Evolutionary conservation across 768 basidiomycete species (phyloP), one percentile per base, ranked within the genome.

Genomic region (Tulasnella sp.): DNA sequence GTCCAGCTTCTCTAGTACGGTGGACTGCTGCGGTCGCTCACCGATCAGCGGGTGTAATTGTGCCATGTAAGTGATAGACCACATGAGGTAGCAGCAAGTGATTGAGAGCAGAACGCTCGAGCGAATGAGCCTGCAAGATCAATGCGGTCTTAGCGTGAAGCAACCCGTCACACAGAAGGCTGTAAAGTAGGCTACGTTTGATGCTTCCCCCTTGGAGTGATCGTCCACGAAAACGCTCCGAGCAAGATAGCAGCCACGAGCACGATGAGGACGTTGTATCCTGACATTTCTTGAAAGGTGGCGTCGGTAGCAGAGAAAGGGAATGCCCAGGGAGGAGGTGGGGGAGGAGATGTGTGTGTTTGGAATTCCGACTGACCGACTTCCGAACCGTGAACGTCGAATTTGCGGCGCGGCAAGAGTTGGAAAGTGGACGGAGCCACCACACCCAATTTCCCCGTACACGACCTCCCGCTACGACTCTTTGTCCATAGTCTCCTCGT

Each of bases 31-130:
- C 55, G 75, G 46, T n/a, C 9, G 80, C 90, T 79, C 80, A 96
- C 96, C 85, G 82, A 97, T 91, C 73, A 99, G 88, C 48, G 96
- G 96, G 83, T 98, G 91, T 73, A 98, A 84, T 83, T 99, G 96
- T 0, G 96, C 95, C 83, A 98, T 88, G 85, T 97, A 99, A n/a
- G 96, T 96, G 82, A 97, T 90, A 86, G 92, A 92, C 96, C 96
- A 99, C 91, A 98, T 91, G 81, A 99, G 89, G 86, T 96, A 99
- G 85, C 94, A 96, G 77, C 89, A 92, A 3, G 90, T 86, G 23
- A 98, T 84, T 2, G 93, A 88, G 79, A 99, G 89, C 86, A 94
- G 87, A 71, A 95, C 83, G 80, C 88, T 88, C 1, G 95, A 92
- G 81, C 96, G 92, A 80, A 96, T 88, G 74, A 96, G 89, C 78